phyloP scores from a whole-genome alignment of 768 basidiomycete genomes.

The Holtermanniella nyarrowii region DNA sequence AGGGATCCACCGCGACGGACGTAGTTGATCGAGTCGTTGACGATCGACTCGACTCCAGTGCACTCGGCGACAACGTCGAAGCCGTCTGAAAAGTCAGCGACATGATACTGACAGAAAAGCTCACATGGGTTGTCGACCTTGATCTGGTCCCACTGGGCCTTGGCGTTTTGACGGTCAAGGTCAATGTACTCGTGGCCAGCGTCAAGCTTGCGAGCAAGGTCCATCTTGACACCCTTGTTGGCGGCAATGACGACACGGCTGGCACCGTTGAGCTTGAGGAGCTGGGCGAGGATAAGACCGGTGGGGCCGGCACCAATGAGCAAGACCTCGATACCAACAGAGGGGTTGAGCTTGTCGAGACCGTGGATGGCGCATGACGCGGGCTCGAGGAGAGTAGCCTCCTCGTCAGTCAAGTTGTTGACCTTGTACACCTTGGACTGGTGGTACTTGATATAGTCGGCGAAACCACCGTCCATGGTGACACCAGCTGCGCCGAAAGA shows the following conservation, averaged over 20 bases:
- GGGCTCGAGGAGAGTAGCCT: slow-evolving; percentile 78
- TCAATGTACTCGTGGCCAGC: slow-evolving; percentile 79
- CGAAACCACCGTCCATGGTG: slow-evolving; percentile 73
- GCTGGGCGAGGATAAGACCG: slow-evolving; percentile 77
- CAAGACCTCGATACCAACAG: slow-evolving; percentile 73
- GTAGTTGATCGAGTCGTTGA: slow-evolving; percentile 81
- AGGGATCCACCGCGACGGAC: slow-evolving; percentile 51
- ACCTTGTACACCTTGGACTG: slow-evolving; percentile 77
- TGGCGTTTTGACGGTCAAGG: slow-evolving; percentile 64
- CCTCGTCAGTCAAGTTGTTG: slow-evolving; percentile 74
- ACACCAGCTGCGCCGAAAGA: slow-evolving; percentile 73
- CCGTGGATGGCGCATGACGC: slow-evolving; percentile 87
- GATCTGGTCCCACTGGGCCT: slow-evolving; percentile 66
- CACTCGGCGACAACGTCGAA: slow-evolving; percentile 79
- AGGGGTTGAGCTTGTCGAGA: slow-evolving; percentile 71
- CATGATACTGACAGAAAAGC: slow-evolving; percentile 3
- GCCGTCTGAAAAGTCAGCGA: slow-evolving; percentile 47
- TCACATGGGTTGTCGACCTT: slow-evolving; percentile 62
- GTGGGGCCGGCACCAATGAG: slow-evolving; percentile 85
- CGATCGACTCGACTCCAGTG: slow-evolving; percentile 73
- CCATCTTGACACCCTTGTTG: slow-evolving; percentile 81
- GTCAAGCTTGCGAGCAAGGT: slow-evolving; percentile 67
- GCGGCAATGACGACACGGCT: slow-evolving; percentile 64
- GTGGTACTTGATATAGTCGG: slow-evolving; percentile 70
- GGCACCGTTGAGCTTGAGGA: slow-evolving; percentile 79